Percentiles rank a stretch among this genome's conserved stretches.
Conservation (phyloP, 148 eudicot species). For the Diospyros kaki region DNA sequence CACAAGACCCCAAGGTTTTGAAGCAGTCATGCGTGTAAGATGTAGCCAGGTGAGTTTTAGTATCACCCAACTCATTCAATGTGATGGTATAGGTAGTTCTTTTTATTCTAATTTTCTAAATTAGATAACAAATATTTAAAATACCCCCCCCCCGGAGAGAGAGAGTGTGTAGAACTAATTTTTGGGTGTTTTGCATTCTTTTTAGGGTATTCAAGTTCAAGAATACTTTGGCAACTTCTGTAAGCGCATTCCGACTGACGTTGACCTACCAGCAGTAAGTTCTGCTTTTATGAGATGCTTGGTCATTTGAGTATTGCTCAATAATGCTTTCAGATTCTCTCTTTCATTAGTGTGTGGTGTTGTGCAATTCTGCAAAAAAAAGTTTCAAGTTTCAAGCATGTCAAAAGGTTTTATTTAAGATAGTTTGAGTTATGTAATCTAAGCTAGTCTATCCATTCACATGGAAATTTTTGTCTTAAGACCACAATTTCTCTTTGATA, state of each 20-base stretch:
- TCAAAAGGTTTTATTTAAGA: neutral
- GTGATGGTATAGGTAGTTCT: neutral
- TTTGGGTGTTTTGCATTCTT: neutral
- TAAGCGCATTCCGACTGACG: constrained; percentile 96
- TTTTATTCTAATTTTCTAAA: neutral
- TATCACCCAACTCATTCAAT: neutral
- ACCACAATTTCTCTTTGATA: too few species aligned
- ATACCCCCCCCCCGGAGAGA: too few species aligned
- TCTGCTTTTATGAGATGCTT: constrained; percentile 10
- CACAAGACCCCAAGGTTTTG: constrained; percentile 95
- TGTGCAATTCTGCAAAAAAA: neutral
- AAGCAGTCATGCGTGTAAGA: constrained; percentile 98
- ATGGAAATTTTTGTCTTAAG: too few species aligned
- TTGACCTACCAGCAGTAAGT: constrained; percentile 92
- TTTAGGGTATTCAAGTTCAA: constrained; percentile 87
- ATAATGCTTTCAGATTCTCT: neutral
- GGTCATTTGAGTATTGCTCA: neutral
- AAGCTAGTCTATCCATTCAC: neutral
- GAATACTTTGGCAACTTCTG: constrained; percentile 95
- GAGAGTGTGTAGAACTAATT: too few species aligned
- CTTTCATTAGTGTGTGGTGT: neutral
- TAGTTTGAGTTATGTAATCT: neutral
- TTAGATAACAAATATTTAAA: neutral
- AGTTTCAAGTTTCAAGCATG: neutral
- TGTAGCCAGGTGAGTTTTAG: constrained; percentile 74